Evolutionary conservation across 208 protist genomes (phyloP).

Genomic region (Leishmania lainsoni): DNA sequence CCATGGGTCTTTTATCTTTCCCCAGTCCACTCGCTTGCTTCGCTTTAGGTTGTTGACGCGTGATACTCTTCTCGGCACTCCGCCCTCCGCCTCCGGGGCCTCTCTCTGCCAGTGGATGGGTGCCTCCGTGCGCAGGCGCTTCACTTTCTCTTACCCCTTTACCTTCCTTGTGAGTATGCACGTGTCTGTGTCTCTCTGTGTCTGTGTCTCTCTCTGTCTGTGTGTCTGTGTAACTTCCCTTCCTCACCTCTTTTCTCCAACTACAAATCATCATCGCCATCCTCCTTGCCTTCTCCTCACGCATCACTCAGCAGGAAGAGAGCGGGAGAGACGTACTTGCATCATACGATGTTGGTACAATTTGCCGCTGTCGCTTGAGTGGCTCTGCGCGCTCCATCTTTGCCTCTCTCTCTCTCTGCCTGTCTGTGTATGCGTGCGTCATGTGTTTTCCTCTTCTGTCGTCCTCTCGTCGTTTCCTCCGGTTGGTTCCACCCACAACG

Average conservation of each 20-base stretch:
- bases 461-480: background rate
- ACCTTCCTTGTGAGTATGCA: background rate
- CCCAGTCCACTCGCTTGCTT: background rate
- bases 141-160: background rate
- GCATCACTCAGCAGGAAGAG: background rate
- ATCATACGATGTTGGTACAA: too few relatives aligned
- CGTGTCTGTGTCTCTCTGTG: background rate
- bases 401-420: too few relatives aligned
- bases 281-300: background rate
- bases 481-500: background rate
- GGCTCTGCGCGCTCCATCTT: background rate
- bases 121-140: background rate
- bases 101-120: background rate
- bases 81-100: background rate
- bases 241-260: background rate
- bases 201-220: too few relatives aligned
- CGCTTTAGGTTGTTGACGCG: background rate
- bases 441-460: background rate
- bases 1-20: background rate
- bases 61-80: background rate
- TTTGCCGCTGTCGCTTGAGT: background rate
- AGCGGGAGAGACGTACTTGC: too few relatives aligned
- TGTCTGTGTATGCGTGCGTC: background rate
- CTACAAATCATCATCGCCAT: too few relatives aligned
- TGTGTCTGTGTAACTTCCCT: background rate